Conservation (phyloP, 805 yeast genomes). For the Candida glaebosa region DNA sequence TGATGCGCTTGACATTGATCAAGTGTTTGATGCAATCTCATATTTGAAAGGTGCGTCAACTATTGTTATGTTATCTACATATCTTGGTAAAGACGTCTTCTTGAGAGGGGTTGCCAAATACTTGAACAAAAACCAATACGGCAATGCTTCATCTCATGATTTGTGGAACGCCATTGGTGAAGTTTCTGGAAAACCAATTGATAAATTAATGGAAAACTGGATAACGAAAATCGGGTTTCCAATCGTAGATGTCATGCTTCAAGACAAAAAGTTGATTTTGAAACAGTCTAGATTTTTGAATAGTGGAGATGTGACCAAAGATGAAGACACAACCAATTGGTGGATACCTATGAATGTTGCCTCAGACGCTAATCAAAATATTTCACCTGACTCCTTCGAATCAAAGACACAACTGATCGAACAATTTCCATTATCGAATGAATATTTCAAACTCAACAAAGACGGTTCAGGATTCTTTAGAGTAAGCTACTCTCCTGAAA, state of each 20-base stretch:
- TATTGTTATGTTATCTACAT: constrained; percentile 70
- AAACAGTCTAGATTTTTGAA: constrained; percentile 60
- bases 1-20: constrained; percentile 75
- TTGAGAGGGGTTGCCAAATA: constrained; percentile 71
- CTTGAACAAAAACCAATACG: constrained; percentile 57
- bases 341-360: constrained; percentile 52
- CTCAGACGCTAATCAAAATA: constrained; percentile 5
- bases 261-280: constrained; percentile 35
- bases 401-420: constrained; percentile 18
- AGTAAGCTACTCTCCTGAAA: constrained; percentile 45
- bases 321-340: constrained; percentile 56
- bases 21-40: constrained; percentile 78
- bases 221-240: constrained; percentile 74
- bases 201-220: constrained; percentile 64
- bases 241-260: constrained; percentile 48
- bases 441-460: constrained; percentile 46
- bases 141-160: constrained; percentile 72
- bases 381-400: constrained; percentile 21
- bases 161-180: constrained; percentile 67
- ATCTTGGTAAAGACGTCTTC: constrained; percentile 65
- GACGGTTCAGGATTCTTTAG: constrained; percentile 52
- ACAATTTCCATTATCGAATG: constrained; percentile 17
- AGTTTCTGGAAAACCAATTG: constrained; percentile 60
- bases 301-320: constrained; percentile 56
- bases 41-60: constrained; percentile 79